phyloP scores from a whole-genome alignment of 1,284 basidiomycete genomes.

The Apiotrichum sp. region DNA sequence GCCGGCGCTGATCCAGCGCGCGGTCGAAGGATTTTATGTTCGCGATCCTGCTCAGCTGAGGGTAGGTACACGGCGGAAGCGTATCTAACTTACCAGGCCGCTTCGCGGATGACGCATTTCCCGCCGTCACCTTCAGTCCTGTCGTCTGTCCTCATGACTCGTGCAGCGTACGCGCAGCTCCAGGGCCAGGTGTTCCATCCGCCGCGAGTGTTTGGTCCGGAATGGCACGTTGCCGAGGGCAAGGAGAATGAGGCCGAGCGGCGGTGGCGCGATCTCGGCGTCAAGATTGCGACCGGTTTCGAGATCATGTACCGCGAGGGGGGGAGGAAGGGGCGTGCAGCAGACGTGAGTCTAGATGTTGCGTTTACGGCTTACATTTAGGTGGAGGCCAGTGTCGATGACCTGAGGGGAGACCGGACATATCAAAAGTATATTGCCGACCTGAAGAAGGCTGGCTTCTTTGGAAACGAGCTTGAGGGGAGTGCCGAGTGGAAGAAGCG shows the following conservation, averaged over 20 bases:
- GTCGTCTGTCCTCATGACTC: slow-evolving; percentile 65
- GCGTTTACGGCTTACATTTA: not conserved
- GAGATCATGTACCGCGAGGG: slow-evolving; percentile 84
- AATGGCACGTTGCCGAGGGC: slow-evolving; percentile 43
- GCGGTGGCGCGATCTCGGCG: slow-evolving; percentile 74
- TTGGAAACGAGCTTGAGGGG: slow-evolving; percentile 65
- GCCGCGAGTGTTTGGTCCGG: slow-evolving; percentile 73
- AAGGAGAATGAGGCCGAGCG: slow-evolving; percentile 56
- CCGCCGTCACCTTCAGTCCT: slow-evolving; percentile 62
- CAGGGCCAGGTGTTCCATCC: slow-evolving; percentile 85
- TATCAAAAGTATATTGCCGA: slow-evolving; percentile 57
- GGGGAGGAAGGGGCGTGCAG: slow-evolving; percentile 53
- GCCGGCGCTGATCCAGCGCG: slow-evolving; percentile 71
- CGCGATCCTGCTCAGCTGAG: slow-evolving; percentile 80
- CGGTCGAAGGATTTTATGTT: slow-evolving; percentile 86
- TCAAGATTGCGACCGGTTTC: slow-evolving; percentile 90
- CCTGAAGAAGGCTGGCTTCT: slow-evolving; percentile 63
- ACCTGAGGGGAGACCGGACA: slow-evolving; percentile 15
- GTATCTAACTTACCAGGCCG: slow-evolving; percentile 54
- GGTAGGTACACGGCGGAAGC: slow-evolving; percentile 50
- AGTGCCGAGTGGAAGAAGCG: slow-evolving; percentile 66
- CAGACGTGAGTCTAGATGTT: slow-evolving; percentile 48
- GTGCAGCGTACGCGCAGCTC: slow-evolving; percentile 87
- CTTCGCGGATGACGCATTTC: slow-evolving; percentile 81
- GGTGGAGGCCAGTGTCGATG: slow-evolving; percentile 2